Evolutionary conservation across 108 stramenopile genomes (phyloP), one percentile per base, ranked within the genome.

Genomic region (Skeletonema grethae): DNA sequence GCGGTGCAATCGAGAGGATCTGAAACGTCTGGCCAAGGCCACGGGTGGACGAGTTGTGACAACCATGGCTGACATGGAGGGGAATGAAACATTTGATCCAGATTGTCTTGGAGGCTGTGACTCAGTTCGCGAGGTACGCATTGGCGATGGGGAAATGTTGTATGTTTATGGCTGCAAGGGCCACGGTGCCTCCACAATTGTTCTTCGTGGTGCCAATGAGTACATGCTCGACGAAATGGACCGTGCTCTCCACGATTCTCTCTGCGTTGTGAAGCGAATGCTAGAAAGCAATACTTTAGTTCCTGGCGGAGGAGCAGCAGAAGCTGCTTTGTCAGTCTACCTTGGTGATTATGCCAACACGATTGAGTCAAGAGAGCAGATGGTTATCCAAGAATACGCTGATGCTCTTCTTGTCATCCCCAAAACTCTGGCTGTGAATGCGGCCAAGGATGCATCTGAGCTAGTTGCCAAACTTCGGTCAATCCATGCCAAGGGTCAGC

Each of bases 191-290:
- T 95, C 96, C 46, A 98, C 98, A 2, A 92, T 99, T 61, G 95
- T 99, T 34, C 85, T 99, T 56, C 89, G 99, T 15, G 99, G 99
- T 28, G 98, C 99, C 53, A 99, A 99, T 84, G 98, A 99, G 63
- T 99, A 96, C 90, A 95, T 98, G 94, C 84, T 99, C 50, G 99
- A 99, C 80, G 99, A 99, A 82, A 97, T 99, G 95, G 98, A 99
- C 73, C 89, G 99, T 28, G 97, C 98, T 25, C 85, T 99, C 41
- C 98, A 99, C 76, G 99, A 99, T 85, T 87, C 95, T 7, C 77
- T 99, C 25, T 98, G 97, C 77, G 96, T 99, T 41, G 90, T 99
- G 63, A 99, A 99, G 85, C 86, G 99, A 18, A 97, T 99, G 93
- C 82, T 99, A 13, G 99, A 99, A 83, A 88, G 89, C 63, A 98